Percentiles rank a stretch among this genome's conserved stretches.
phyloP scores from a whole-genome alignment of 331 rosid species.

The Rosa hybrid region DNA sequence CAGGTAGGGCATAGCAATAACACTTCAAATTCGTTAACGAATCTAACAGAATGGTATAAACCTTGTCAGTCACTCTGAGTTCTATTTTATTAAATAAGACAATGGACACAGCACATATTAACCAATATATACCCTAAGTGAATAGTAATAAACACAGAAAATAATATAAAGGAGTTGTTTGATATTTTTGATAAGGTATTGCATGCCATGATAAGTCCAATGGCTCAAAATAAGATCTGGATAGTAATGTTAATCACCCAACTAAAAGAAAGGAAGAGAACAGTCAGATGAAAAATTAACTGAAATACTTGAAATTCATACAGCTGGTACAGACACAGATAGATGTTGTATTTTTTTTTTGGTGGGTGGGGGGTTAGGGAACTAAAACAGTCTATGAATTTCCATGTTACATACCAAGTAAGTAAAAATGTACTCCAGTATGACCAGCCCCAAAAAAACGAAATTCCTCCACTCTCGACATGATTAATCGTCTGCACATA shows the following conservation, averaged over 20 bases:
- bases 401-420: constrained; percentile 63
- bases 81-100: neutral
- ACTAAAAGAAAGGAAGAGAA: no score
- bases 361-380: neutral
- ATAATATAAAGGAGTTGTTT: neutral
- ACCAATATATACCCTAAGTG: neutral
- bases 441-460: constrained; percentile 98
- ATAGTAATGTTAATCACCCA: neutral
- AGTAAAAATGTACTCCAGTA: constrained; percentile 93
- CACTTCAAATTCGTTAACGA: neutral
- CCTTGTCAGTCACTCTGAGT: neutral
- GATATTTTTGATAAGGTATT: neutral
- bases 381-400: constrained; percentile 26
- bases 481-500: constrained; percentile 56
- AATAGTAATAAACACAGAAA: neutral
- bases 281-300: neutral
- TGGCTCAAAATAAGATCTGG: neutral
- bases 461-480: constrained; percentile 64
- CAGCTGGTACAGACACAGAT: constrained; percentile 3
- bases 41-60: constrained; percentile 1
- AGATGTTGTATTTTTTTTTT: neutral
- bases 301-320: neutral
- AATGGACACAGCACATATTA: neutral
- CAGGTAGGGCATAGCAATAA: neutral
- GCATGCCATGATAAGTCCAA: constrained; percentile 2